phyloP scores from a whole-genome alignment of 176 grass and related monocot species.

The Metroxylon sagu region DNA sequence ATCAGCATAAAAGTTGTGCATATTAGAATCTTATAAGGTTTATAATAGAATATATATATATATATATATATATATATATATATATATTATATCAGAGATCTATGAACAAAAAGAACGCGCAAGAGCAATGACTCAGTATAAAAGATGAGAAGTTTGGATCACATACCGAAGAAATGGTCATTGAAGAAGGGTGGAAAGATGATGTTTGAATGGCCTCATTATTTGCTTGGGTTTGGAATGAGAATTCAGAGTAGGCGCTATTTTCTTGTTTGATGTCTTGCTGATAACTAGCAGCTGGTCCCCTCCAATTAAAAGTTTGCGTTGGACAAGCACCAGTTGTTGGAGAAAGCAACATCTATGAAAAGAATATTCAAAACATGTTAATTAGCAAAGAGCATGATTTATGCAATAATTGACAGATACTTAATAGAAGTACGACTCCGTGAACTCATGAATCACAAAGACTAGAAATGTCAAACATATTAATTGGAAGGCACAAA shows the following conservation, averaged over 20 bases:
- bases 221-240: slow-evolving; percentile 47
- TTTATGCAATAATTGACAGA: neutral
- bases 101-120: neutral
- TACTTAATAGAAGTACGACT: too few relatives aligned
- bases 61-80: too few relatives aligned
- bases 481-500: too few relatives aligned
- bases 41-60: too few relatives aligned
- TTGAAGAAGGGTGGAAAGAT: slow-evolving; percentile 12
- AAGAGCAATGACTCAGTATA: neutral
- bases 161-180: slow-evolving; percentile 1
- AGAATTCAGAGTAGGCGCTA: slow-evolving; percentile 44
- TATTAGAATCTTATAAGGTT: too few relatives aligned
- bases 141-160: too few relatives aligned
- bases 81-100: neutral
- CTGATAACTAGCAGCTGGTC: slow-evolving; percentile 16
- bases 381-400: neutral
- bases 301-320: slow-evolving; percentile 51
- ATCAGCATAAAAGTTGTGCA: too few relatives aligned
- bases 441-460: too few relatives aligned
- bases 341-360: slow-evolving; percentile 67
- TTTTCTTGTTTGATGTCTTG: slow-evolving; percentile 40
- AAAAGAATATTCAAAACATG: neutral
- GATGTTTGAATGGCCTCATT: slow-evolving; percentile 18
- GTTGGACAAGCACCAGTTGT: slow-evolving; percentile 53
- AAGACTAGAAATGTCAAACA: too few relatives aligned